phyloP scores from a whole-genome alignment of 306 rosid species.

The Oxytropis ochrocephala region DNA sequence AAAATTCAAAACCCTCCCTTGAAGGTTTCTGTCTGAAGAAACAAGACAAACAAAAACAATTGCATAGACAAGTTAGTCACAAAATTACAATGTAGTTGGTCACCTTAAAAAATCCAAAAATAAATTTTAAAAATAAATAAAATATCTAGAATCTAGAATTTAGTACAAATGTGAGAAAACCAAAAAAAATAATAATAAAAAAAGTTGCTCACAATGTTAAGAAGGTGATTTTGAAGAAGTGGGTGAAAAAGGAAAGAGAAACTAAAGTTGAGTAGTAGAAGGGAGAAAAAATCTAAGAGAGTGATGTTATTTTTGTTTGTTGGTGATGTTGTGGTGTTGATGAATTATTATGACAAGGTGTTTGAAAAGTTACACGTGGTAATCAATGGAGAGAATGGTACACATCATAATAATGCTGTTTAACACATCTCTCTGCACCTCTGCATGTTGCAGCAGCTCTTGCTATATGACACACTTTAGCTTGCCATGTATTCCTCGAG shows the following conservation, averaged over 20 bases:
- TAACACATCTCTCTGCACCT: background rate
- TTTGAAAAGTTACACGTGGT: background rate
- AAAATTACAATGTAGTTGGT: background rate
- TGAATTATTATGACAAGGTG: background rate
- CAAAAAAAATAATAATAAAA: no score
- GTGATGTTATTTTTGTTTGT: background rate
- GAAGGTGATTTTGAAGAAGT: background rate
- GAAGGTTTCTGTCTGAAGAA: background rate
- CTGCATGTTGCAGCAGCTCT: background rate
- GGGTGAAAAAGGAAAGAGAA: background rate
- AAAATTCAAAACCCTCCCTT: background rate
- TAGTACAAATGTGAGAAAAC: background rate
- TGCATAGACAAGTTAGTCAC: conserved; percentile 9
- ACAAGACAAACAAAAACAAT: background rate
- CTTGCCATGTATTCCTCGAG: background rate
- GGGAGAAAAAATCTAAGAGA: background rate
- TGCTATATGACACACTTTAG: background rate
- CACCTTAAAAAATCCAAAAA: background rate
- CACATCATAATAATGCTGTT: background rate
- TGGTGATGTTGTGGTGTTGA: background rate
- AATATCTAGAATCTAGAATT: background rate
- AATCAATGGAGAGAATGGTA: background rate
- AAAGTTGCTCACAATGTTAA: background rate
- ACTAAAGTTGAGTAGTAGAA: background rate
- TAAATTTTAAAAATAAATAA: background rate